phyloP scores from a whole-genome alignment of 768 basidiomycete species.

The Agrocybe praecox region DNA sequence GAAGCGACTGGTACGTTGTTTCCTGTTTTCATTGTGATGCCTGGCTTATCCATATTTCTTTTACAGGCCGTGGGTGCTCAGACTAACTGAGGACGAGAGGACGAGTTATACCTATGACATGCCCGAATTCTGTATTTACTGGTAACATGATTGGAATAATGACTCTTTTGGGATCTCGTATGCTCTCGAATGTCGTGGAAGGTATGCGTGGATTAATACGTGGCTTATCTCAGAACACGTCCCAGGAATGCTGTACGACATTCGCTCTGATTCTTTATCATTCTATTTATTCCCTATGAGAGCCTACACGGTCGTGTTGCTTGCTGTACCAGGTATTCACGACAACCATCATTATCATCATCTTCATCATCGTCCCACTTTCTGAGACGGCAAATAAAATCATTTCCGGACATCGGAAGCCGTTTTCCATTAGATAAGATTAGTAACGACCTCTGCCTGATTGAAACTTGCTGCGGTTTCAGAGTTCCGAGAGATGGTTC shows the following conservation, averaged over 20 bases:
- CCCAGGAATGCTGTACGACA: background rate
- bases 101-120: background rate
- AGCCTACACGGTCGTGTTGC: background rate
- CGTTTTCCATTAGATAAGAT: too few relatives aligned
- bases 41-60: background rate
- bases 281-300: background rate
- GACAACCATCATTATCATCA: too few relatives aligned
- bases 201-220: background rate
- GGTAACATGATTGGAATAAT: background rate
- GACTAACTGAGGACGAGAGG: background rate
- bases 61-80: constrained; percentile 11
- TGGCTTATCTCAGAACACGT: background rate
- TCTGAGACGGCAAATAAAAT: too few relatives aligned
- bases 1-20: constrained; percentile 64
- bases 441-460: too few relatives aligned
- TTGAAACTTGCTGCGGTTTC: too few relatives aligned
- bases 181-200: too few relatives aligned
- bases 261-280: background rate
- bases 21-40: background rate
- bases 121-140: background rate
- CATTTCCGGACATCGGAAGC: too few relatives aligned
- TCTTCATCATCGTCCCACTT: too few relatives aligned
- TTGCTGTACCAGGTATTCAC: background rate
- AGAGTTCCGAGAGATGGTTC: too few relatives aligned
- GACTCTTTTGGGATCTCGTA: too few relatives aligned